Conservation (phyloP, 768 basidiomycete genomes). For the Chalciporus chontae region DNA sequence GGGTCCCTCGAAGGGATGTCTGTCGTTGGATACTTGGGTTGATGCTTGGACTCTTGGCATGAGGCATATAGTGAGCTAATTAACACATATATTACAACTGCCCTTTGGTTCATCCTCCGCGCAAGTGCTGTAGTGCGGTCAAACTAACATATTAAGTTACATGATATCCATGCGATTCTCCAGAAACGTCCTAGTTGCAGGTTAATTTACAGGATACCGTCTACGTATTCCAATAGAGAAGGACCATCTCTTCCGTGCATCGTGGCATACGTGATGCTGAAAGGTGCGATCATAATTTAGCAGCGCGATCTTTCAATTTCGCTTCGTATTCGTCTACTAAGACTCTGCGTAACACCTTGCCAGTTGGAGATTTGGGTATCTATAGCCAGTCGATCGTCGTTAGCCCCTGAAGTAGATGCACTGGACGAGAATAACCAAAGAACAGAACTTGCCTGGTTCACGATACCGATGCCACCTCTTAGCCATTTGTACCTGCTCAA, state of each 20-base stretch:
- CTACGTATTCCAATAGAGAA: too few relatives aligned
- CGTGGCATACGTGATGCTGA: not conserved
- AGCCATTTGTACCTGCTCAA: constrained; percentile 77
- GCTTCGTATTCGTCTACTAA: constrained; percentile 58
- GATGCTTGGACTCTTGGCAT: too few relatives aligned
- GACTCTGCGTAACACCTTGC: constrained; percentile 62
- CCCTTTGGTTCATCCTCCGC: too few relatives aligned
- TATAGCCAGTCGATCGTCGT: constrained; percentile 18
- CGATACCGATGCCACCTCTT: constrained; percentile 65
- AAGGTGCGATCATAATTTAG: constrained; percentile 23
- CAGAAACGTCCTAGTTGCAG: too few relatives aligned
- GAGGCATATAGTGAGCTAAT: too few relatives aligned
- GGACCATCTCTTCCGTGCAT: not conserved
- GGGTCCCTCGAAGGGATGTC: too few relatives aligned
- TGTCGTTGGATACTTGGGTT: too few relatives aligned
- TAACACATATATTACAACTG: too few relatives aligned
- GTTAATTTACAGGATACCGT: too few relatives aligned
- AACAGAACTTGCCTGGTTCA: constrained; percentile 49
- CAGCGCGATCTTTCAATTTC: constrained; percentile 10
- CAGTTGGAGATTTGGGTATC: constrained; percentile 75
- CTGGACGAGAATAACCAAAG: not conserved
- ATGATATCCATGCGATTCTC: too few relatives aligned
- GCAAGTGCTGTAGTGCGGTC: too few relatives aligned
- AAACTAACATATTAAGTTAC: too few relatives aligned
- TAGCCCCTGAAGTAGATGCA: not conserved